Percentiles rank a stretch among this genome's conserved stretches.
phyloP scores from a whole-genome alignment of 495 filamentous ascomycete genomes.

The Penicillium herquei region DNA sequence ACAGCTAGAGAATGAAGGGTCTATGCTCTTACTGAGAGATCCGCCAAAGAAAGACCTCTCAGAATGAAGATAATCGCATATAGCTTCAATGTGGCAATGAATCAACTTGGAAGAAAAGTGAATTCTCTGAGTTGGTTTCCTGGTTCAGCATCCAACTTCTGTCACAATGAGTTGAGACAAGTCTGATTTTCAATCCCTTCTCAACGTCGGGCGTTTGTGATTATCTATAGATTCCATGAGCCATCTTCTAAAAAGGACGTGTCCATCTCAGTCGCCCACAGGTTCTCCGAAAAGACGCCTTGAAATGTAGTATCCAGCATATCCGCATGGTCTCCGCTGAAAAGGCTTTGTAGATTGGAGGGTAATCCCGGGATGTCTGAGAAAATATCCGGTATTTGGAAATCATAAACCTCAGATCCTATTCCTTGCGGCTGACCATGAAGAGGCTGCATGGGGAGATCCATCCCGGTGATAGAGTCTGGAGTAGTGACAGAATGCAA shows the following conservation, averaged over 20 bases:
- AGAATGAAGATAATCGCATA: too few relatives aligned
- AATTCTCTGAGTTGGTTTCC: too few relatives aligned
- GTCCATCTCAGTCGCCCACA: background rate
- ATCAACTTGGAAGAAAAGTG: too few relatives aligned
- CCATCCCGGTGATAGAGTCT: background rate
- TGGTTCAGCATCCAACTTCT: too few relatives aligned
- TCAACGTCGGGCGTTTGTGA: background rate
- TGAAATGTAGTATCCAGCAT: background rate
- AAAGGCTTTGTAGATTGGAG: background rate
- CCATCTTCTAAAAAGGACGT: background rate
- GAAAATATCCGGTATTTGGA: conserved; percentile 1
- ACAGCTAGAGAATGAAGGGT: too few relatives aligned
- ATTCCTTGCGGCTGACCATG: background rate
- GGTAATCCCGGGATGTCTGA: conserved; percentile 4
- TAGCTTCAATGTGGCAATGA: too few relatives aligned
- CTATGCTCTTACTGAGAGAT: too few relatives aligned
- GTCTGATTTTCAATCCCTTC: background rate
- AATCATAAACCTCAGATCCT: background rate
- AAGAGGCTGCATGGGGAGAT: background rate
- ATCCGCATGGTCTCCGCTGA: background rate
- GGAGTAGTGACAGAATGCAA: background rate
- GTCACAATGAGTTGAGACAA: too few relatives aligned
- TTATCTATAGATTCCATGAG: background rate
- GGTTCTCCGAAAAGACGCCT: background rate
- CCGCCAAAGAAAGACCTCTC: too few relatives aligned